Evolutionary conservation across 2,329 filamentous ascomycete species (phyloP).

Genomic region (Acrocalymma vagum): DNA sequence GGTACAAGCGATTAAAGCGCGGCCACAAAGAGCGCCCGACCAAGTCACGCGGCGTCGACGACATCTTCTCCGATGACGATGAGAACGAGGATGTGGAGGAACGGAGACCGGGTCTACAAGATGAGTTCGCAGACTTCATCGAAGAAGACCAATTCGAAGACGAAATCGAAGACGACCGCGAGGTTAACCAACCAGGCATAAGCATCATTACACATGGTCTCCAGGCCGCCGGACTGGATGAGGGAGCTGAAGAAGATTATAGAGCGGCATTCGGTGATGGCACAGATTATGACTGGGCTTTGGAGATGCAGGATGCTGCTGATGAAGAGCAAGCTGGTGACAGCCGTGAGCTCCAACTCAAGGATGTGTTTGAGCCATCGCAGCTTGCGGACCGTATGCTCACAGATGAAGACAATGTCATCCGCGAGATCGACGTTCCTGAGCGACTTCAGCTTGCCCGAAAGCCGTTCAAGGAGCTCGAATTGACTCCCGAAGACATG

Average conservation of each 20-base stretch:
- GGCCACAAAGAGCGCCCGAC: slow-evolving; percentile 76
- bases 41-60: slow-evolving; percentile 76
- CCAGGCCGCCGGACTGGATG: slow-evolving; percentile 85
- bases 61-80: slow-evolving; percentile 97
- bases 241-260: slow-evolving; percentile 94
- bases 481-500: slow-evolving; percentile 80
- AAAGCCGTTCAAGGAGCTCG: slow-evolving; percentile 84
- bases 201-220: slow-evolving; percentile 74
- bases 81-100: slow-evolving; percentile 67
- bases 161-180: slow-evolving; percentile 86
- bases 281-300: slow-evolving; percentile 93
- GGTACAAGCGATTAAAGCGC: slow-evolving; percentile 96
- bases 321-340: slow-evolving; percentile 79
- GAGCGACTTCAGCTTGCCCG: slow-evolving; percentile 94
- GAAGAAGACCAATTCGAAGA: slow-evolving; percentile 85
- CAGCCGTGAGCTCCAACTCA: slow-evolving; percentile 87
- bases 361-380: slow-evolving; percentile 97
- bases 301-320: slow-evolving; percentile 87
- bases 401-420: slow-evolving; percentile 93
- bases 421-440: slow-evolving; percentile 87
- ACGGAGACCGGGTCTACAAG: slow-evolving; percentile 36
- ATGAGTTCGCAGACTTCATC: slow-evolving; percentile 77
- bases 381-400: slow-evolving; percentile 93
- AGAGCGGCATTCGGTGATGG: slow-evolving; percentile 95
- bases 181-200: slow-evolving; percentile 83